phyloP scores from a whole-genome alignment of 2,329 filamentous ascomycete genomes.

The Truncatella angustata region DNA sequence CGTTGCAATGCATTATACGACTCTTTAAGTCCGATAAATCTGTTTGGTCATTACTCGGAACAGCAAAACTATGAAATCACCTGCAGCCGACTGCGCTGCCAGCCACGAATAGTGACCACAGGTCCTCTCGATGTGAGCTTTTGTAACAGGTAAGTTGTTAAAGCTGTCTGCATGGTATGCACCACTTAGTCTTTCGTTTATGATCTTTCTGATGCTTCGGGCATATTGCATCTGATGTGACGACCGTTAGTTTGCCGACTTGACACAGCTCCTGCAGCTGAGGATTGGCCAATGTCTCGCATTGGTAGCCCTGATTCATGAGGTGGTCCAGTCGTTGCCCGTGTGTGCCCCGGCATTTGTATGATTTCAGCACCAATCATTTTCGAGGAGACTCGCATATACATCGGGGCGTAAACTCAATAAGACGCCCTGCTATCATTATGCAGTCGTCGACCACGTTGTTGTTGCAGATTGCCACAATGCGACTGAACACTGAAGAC shows the following conservation, averaged over 20 bases:
- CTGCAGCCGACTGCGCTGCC: too few relatives aligned
- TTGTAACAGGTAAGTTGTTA: too few relatives aligned
- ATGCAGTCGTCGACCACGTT: too few relatives aligned
- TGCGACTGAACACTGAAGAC: too few relatives aligned
- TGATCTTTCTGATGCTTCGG: background rate
- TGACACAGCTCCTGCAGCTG: conserved; percentile 10
- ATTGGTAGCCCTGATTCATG: conserved; percentile 12
- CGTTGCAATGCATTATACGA: too few relatives aligned
- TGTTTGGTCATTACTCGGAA: too few relatives aligned
- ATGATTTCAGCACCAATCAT: background rate
- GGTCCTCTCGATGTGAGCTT: too few relatives aligned
- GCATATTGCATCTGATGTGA: background rate
- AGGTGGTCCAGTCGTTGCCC: conserved; percentile 10
- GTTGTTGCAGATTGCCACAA: too few relatives aligned
- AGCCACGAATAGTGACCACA: too few relatives aligned
- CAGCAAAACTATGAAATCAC: too few relatives aligned
- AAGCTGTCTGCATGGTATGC: too few relatives aligned
- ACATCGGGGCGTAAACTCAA: background rate
- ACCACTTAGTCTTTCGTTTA: background rate
- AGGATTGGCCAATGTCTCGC: conserved; percentile 6
- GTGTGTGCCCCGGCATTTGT: background rate
- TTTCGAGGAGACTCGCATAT: background rate
- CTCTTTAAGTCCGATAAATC: too few relatives aligned
- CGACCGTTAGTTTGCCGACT: conserved; percentile 14
- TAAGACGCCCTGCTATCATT: background rate